Evolutionary conservation across 176 grass and related monocot species (phyloP).

Genomic region (Thinopyrum elongatum): DNA sequence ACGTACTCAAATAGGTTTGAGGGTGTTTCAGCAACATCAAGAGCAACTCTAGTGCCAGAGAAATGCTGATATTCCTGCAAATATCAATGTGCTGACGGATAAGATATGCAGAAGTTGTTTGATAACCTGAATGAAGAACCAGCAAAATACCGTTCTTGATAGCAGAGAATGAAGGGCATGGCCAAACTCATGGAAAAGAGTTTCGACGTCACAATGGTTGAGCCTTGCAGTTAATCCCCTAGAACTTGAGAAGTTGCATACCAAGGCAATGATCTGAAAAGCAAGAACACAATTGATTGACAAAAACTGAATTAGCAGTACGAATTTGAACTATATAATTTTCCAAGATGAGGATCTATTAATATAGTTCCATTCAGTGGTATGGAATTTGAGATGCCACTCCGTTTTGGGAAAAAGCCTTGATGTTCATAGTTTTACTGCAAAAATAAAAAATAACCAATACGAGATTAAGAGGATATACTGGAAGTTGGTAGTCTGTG

Average conservation of each 20-base stretch:
- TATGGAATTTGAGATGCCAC: constrained; percentile 17
- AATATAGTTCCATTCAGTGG: not conserved
- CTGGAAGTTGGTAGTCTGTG: constrained; percentile 71
- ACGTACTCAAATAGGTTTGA: constrained; percentile 96
- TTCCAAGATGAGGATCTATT: constrained; percentile 22
- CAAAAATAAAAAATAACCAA: constrained; percentile 17
- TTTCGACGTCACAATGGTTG: constrained; percentile 83
- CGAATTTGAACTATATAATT: constrained; percentile 1
- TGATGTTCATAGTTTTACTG: constrained; percentile 18
- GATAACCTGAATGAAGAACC: not conserved
- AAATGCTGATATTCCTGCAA: constrained; percentile 99
- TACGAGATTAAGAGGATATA: constrained; percentile 36
- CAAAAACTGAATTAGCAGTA: constrained; percentile 7
- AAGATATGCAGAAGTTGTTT: constrained; percentile 9
- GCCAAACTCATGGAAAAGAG: constrained; percentile 97
- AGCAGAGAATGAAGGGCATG: constrained; percentile 96
- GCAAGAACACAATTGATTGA: constrained; percentile 1
- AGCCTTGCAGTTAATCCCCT: constrained; percentile 65
- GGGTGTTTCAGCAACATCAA: constrained; percentile 92
- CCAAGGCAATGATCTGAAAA: constrained; percentile 84
- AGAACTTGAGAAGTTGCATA: constrained; percentile 81
- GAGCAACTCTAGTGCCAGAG: constrained; percentile 92
- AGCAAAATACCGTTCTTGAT: constrained; percentile 80
- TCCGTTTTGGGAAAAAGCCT: constrained; percentile 24
- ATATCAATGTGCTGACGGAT: constrained; percentile 17